Percentiles rank a stretch among this genome's conserved stretches.
These are phyloP conservation scores for Lichtheimia hyalospora DNA, from an alignment of 371 early-diverging fungal genomes.

Conservation along the genomic window DNA sequence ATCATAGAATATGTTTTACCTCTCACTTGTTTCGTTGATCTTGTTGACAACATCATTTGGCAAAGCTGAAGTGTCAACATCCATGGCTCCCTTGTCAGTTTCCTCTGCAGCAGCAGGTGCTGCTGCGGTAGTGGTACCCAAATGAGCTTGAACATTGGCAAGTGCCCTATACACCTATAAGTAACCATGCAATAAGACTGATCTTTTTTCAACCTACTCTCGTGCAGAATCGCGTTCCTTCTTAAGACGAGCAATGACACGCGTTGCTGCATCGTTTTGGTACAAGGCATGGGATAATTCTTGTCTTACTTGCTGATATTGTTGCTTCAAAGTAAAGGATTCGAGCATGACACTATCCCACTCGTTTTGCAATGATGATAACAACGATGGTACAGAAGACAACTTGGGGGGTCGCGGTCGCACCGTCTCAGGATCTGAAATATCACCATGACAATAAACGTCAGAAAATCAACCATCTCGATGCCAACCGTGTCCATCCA, in stretches of 20 bases:
- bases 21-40: constrained; percentile 58
- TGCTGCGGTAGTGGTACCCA: constrained; percentile 37
- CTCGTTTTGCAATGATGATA: constrained; percentile 90
- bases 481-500: background rate
- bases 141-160: constrained; percentile 70
- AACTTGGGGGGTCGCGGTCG: constrained; percentile 89
- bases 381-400: constrained; percentile 89
- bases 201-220: constrained; percentile 53
- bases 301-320: constrained; percentile 88
- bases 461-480: no score
- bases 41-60: constrained; percentile 57
- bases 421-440: constrained; percentile 68
- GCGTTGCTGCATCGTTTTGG: constrained; percentile 92
- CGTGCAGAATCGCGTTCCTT: constrained; percentile 91
- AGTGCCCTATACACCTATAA: constrained; percentile 48
- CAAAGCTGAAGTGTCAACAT: constrained; percentile 53
- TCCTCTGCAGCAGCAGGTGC: constrained; percentile 39
- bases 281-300: constrained; percentile 92
- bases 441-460: background rate
- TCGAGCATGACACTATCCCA: constrained; percentile 95
- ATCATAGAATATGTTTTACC: constrained; percentile 25
- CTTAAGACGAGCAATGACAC: constrained; percentile 91
- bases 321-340: constrained; percentile 86
- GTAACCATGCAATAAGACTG: no score
- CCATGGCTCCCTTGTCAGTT: constrained; percentile 61